Percentiles rank a stretch among this genome's conserved stretches.
phyloP scores from a whole-genome alignment of 2,329 filamentous ascomycete genomes.

The Exophiala bonariae region DNA sequence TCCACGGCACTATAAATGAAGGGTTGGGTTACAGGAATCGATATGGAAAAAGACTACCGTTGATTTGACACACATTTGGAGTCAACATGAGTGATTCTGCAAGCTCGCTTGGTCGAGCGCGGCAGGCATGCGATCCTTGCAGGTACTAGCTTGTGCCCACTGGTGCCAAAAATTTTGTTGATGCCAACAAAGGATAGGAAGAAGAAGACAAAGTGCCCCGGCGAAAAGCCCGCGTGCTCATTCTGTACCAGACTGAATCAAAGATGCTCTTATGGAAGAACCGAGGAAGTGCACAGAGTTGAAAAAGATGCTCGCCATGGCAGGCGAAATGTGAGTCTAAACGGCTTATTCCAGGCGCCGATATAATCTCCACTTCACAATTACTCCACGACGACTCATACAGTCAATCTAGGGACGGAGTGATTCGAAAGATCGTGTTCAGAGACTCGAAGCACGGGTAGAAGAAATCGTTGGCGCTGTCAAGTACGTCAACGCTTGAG shows the following conservation, averaged over 20 bases:
- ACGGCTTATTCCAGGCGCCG: no score
- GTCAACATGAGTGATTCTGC: constrained; percentile 17
- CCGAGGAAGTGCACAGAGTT: constrained; percentile 23
- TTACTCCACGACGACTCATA: neutral
- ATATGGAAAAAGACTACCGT: no score
- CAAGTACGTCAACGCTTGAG: constrained; percentile 33
- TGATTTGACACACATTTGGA: no score
- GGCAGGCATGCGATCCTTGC: constrained; percentile 45
- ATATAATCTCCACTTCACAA: neutral
- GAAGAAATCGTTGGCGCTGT: constrained; percentile 38
- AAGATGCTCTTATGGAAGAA: constrained; percentile 44
- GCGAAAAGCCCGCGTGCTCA: constrained; percentile 52
- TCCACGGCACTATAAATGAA: no score
- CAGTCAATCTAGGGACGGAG: neutral
- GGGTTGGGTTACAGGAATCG: no score
- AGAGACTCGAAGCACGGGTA: constrained; percentile 36
- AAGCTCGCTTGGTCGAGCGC: constrained; percentile 29
- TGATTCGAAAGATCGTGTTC: constrained; percentile 35
- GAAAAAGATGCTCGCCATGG: constrained; percentile 26
- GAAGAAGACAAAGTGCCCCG: constrained; percentile 54
- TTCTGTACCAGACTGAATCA: constrained; percentile 51
- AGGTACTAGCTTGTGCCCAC: constrained; percentile 31
- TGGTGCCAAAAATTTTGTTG: constrained; percentile 2
- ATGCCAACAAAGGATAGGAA: constrained; percentile 37
- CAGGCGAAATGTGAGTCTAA: neutral